Percentiles rank a stretch among this genome's conserved stretches.
These are phyloP conservation scores for Bryoerythrophyllum caledonicum DNA, from an alignment of 225 moss, liverwort and hornwort species.

Conservation along the genomic window DNA sequence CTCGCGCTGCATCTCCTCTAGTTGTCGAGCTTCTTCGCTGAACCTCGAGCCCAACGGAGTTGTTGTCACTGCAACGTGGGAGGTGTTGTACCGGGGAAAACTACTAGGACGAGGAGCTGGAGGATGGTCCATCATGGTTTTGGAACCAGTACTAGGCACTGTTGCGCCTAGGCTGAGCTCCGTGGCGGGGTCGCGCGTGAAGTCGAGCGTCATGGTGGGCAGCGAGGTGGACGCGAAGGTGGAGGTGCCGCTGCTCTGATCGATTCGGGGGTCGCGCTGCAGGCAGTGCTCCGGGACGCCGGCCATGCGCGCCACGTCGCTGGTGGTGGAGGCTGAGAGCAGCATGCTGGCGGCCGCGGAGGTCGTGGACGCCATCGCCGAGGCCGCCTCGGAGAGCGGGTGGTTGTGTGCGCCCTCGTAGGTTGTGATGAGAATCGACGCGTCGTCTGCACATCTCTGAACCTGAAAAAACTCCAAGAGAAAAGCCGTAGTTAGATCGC, in stretches of 20 bases:
- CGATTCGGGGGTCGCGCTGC: conserved; percentile 11
- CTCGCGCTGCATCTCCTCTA: conserved; percentile 45
- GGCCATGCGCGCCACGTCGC: conserved; percentile 47
- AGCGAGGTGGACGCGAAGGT: conserved; percentile 41
- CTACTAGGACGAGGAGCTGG: too few species aligned
- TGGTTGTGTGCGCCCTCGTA: conserved; percentile 79
- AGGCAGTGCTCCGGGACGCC: conserved; percentile 37
- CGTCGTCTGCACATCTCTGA: conserved; percentile 70
- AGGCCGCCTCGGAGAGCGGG: conserved; percentile 58
- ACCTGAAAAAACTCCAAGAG: conserved; percentile 49
- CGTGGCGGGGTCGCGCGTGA: conserved; percentile 55
- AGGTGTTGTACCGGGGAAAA: neutral
- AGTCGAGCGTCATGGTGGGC: conserved; percentile 63
- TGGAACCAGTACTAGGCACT: neutral
- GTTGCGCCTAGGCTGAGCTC: conserved; percentile 42
- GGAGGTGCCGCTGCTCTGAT: neutral
- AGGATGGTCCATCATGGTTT: conserved; percentile 5
- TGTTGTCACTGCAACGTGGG: neutral
- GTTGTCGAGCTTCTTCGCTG: conserved; percentile 32
- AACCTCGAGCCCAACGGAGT: conserved; percentile 7
- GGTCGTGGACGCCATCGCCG: conserved; percentile 73
- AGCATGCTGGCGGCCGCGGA: conserved; percentile 76
- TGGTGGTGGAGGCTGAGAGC: conserved; percentile 57
- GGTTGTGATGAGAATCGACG: conserved; percentile 60
- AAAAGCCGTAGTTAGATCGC: too few species aligned